Base-by-base conservation (phyloP, 352 stramenopile species). In the Phytophthora nicotianae region DNA sequence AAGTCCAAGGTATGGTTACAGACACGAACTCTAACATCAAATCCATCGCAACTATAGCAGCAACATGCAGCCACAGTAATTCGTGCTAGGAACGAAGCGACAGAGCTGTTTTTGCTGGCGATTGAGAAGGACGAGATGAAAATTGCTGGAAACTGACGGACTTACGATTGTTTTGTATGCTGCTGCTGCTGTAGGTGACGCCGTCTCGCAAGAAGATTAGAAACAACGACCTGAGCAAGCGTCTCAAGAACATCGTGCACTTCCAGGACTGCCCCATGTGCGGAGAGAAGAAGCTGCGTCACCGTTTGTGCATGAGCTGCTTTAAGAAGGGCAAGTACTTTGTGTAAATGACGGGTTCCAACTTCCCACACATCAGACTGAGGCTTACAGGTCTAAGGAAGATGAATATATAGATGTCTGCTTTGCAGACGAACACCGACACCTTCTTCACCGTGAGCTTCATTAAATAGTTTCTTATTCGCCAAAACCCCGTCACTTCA, bases 301-400 rank as follows among this genome's bases (percentile, higher is more conserved):
- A 96, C 70, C 86, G 87, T 53, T 60, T 96, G 47, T 96, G 87
- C 80, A 96, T 96, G 85, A 91, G 80, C 75, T 96, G 87, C 77
- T 96, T 91, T 77, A 96, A 96, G 81, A 94, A 96, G 79, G 87
- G 87, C 79, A 93, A 86, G 68, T 96, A 96, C 75, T 96, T 96
- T 76, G 82, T 88, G 62, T 93, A 89, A 69, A 61, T 35, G n/a
- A 27, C 47, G 4, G 13, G 21, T 20, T 21, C 10, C 33, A 62
- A 29, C 57, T 50, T 45, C 17, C 10, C 47, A 26, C 27, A 55
- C 47, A 50, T 51, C 54, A 50, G 50, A 58, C 19, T 50, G 19
- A 47, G 27, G 26, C 23, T 43, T 35, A 35, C 20, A 37, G 11
- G 43, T 19, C 23, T 14, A 35, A 19, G 23, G 23, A 69, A 26